phyloP scores from a whole-genome alignment of 2,329 filamentous ascomycete species.

The Boeremia lycopersici region DNA sequence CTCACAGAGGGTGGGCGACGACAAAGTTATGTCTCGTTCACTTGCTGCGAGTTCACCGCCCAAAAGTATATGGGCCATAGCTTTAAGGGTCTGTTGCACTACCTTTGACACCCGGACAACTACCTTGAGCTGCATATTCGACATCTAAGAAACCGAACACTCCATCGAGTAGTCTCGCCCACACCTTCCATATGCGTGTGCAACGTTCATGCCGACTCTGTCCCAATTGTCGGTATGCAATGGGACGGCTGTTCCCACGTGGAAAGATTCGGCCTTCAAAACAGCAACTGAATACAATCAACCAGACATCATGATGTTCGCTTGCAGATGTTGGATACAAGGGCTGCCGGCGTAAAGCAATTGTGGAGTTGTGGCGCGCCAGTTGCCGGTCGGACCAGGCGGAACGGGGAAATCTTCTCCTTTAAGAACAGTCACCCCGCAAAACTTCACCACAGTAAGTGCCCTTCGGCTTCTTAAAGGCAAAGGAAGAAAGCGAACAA shows the following conservation, averaged over 20 bases:
- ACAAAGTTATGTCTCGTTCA: conserved; percentile 1
- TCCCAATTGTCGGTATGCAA: neutral
- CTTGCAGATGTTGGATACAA: conserved; percentile 15
- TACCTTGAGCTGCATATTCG: neutral
- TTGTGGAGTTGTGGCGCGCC: conserved; percentile 19
- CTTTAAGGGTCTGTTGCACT: conserved; percentile 16
- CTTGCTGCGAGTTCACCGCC: neutral
- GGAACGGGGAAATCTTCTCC: conserved; percentile 34
- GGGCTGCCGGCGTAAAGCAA: conserved; percentile 11
- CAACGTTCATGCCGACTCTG: neutral
- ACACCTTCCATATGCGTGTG: neutral
- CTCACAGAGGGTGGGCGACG: neutral
- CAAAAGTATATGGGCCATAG: conserved; percentile 25
- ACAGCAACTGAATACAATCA: conserved; percentile 5
- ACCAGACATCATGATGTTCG: conserved; percentile 16
- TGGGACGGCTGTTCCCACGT: neutral
- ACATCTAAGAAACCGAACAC: conserved; percentile 3
- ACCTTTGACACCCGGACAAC: neutral
- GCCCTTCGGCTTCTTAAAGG: conserved; percentile 1
- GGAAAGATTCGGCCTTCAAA: conserved; percentile 3
- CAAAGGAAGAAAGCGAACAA: conserved; percentile 6
- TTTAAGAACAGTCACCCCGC: conserved; percentile 8
- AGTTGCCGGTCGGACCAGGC: neutral
- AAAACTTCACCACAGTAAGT: conserved; percentile 2
- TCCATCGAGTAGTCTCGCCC: conserved; percentile 3